Conservation (phyloP, 805 yeast species). For the Tetrapisispora fleetii region DNA sequence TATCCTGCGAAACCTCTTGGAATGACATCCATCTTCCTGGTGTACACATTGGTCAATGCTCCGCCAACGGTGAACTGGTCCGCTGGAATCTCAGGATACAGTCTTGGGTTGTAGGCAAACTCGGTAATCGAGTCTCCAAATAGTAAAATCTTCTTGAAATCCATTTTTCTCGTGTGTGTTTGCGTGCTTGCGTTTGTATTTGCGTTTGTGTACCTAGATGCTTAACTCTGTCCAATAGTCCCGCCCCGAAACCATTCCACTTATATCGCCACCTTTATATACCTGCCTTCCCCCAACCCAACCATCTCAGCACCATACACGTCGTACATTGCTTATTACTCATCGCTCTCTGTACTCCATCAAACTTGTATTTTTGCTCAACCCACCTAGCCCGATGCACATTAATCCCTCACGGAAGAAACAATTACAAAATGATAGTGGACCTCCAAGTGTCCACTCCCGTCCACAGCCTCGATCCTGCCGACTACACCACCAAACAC, state of each 20-base stretch:
- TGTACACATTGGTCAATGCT: conserved; percentile 40
- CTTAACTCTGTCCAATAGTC: too few relatives aligned
- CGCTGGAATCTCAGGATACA: conserved; percentile 11
- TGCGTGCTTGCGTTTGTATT: not conserved
- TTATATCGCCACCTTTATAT: not conserved
- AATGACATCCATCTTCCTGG: conserved; percentile 55
- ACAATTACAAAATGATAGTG: not conserved
- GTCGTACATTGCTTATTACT: too few relatives aligned
- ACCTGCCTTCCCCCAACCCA: too few relatives aligned
- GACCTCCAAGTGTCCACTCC: too few relatives aligned
- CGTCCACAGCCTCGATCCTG: too few relatives aligned
- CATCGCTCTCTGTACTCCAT: not conserved
- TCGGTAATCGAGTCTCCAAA: conserved; percentile 6
- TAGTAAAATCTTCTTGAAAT: conserved; percentile 1
- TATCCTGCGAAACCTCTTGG: conserved; percentile 75
- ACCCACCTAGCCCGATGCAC: not conserved
- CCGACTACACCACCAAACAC: too few relatives aligned
- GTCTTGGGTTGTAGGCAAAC: conserved; percentile 7
- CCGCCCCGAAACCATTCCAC: not conserved
- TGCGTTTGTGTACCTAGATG: too few relatives aligned
- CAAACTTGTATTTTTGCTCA: not conserved
- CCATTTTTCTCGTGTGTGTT: not conserved
- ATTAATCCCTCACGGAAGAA: not conserved
- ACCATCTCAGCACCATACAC: too few relatives aligned
- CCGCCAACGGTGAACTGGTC: conserved; percentile 41